Base-by-base conservation (phyloP, 371 early-diverging fungal genomes). In the Batkoa obscura region DNA sequence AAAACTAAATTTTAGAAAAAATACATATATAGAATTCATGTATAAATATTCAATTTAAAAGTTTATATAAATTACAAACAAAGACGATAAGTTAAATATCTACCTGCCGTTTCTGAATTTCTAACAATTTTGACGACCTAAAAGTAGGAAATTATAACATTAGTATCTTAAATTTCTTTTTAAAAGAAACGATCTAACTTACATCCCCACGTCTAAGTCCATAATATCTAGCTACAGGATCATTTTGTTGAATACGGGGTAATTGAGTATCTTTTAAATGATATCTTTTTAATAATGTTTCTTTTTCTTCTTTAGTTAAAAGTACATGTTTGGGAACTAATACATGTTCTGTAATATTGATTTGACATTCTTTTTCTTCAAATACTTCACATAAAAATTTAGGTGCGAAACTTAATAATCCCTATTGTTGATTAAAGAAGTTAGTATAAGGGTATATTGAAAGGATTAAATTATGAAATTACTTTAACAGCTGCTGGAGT, bases 291-390 rank as follows among this genome's bases (percentile, higher is more conserved):
- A 99, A 69, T 56, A 99, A 75, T 8, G 80, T 80, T 62, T 83
- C 74, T 75, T 93, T 96, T 67, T 97, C 98, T 61, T 90, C 96
- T 8, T 76, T 68, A 9, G 76, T 73, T 43, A 99, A 68, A 5
- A 99, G 84, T 62, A 80, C 84, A 65, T 99, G 99, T 64, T 83
- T 81, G 30, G 99, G 99, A 17, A 99, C 99, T 49, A 97, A 74
- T 43, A 78, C 76, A 69, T 99, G 99, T 61, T 91, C 79, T 38
- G 99, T 99, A 57, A 98, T 95, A 70, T 99, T 99, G 62, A 99
- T 96, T 39, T 97, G 68, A 53, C 99, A 68, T 66, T 99, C 99
- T 50, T 83, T 74, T 65, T 97, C 96, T 60, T 86, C 74, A 71
- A 99, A 99, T 5, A 84, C 75, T 63, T 98, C 98, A 39, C 98